Base-by-base conservation (phyloP, 495 filamentous ascomycete species). In the Rostrohypoxylon terebratum region DNA sequence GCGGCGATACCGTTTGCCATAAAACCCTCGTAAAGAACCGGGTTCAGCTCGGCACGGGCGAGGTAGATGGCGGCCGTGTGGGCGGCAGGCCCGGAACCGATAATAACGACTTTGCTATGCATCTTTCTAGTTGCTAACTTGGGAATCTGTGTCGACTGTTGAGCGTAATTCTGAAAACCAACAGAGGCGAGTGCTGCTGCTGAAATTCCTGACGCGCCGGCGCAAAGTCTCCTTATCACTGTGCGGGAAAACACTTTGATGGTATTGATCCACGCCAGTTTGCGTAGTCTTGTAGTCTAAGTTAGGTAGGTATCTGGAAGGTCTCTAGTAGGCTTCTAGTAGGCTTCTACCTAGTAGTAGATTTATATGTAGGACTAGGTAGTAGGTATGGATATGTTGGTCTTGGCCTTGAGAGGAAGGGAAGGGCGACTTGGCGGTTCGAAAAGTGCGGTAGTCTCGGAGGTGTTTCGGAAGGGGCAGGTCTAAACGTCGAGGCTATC, bases 11-110 rank as follows among this genome's bases (percentile, higher is more conserved):
- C 96, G 75, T 97, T 96, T 71, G 96, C 96, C 67, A 99, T 90
- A 86, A 98, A 97, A 67, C 96, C 96, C 84, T 99, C 96, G 77
- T 98, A 99, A 63, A 99, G 84, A 66, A 97, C 92, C 40, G 96
- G 91, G 78, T 92, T 91, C 71, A 99, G 84, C 80, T 99, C 94
- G 71, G 96, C 96, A 77, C 96, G 92, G 28, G 94, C 91, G 67
- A 97, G 91, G 81, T 99, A 99, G 78, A 99, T 89, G 73, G 95
- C 96, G 63, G 96, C 96, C 44, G 96, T 98, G 85, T 99, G 96
- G 78, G 94, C 96, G 71, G 94, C 96, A 60, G 96, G 96, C 85
- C 96, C 96, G 62, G 96, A 98, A 84, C 94, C 93, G 82, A 94
- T 90, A 77, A 94, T 88, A 75, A 94, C 90, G 54, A 95, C 92